phyloP scores from a whole-genome alignment of 345 rosid genomes.

The Linum usitatissimum region DNA sequence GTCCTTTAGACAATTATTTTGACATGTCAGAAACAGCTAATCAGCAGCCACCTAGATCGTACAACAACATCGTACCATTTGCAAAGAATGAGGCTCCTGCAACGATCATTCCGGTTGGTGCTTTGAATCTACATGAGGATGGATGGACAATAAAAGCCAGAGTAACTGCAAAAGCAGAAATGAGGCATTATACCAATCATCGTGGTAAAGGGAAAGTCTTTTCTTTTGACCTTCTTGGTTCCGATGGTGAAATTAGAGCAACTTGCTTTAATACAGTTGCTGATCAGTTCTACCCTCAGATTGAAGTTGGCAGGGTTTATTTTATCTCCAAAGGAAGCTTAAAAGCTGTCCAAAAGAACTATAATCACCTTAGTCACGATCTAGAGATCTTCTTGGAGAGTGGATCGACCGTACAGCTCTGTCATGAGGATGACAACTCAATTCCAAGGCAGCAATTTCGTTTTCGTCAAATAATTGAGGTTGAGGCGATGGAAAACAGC shows the following conservation, averaged over 20 bases:
- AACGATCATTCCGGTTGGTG: background rate
- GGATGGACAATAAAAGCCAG: conserved; percentile 1
- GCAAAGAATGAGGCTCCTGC: conserved; percentile 3
- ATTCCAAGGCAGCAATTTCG: conserved; percentile 3
- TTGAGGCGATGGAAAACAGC: conserved; percentile 1
- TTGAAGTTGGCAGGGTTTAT: conserved; percentile 3
- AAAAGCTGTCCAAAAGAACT: conserved; percentile 1
- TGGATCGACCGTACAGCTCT: background rate
- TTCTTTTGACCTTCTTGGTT: conserved; percentile 1
- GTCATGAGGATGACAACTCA: conserved; percentile 1
- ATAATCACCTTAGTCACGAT: background rate
- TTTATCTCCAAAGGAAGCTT: conserved; percentile 1
- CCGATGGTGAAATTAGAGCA: conserved; percentile 1
- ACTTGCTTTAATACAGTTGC: conserved; percentile 5
- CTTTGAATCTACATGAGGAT: background rate
- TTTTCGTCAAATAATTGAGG: background rate
- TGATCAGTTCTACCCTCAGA: background rate
- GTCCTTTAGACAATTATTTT: too few species aligned
- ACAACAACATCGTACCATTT: background rate
- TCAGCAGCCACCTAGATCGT: conserved; percentile 1
- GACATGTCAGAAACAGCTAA: background rate
- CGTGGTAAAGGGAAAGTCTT: conserved; percentile 4
- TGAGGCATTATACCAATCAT: conserved; percentile 1
- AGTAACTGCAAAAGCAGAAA: conserved; percentile 1
- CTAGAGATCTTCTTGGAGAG: conserved; percentile 2